A percentile compares a stretch with the other conserved stretches of the same genome.
phyloP scores from a whole-genome alignment of 495 filamentous ascomycete genomes.

The Apodospora peruviana region DNA sequence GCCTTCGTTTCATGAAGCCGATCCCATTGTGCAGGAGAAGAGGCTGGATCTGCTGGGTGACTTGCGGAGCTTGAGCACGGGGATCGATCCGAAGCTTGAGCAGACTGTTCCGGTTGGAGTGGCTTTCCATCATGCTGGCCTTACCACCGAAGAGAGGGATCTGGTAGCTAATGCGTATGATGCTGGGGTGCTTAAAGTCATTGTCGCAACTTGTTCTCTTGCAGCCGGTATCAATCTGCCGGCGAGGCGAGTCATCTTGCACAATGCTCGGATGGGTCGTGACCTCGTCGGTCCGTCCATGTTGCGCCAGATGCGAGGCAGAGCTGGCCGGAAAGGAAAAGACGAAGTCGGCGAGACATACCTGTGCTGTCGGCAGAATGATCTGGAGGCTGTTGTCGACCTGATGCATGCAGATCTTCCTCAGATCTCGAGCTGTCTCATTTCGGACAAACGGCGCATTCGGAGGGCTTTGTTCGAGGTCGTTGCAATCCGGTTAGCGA shows the following conservation, averaged over 20 bases:
- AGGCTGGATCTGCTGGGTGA: slow-evolving; percentile 64
- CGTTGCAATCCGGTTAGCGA: slow-evolving; percentile 66
- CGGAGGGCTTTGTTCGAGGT: slow-evolving; percentile 73
- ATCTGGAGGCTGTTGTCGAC: slow-evolving; percentile 63
- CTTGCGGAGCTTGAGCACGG: slow-evolving; percentile 59
- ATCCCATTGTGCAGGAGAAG: slow-evolving; percentile 46
- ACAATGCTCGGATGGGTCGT: slow-evolving; percentile 71
- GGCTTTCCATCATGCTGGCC: slow-evolving; percentile 76
- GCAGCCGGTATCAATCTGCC: slow-evolving; percentile 76
- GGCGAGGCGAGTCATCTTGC: slow-evolving; percentile 72
- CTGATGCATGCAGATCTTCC: slow-evolving; percentile 72
- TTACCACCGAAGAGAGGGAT: slow-evolving; percentile 77
- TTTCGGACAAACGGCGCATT: slow-evolving; percentile 62
- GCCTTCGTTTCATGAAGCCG: slow-evolving; percentile 38
- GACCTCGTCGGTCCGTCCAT: slow-evolving; percentile 73
- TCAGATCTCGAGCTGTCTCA: slow-evolving; percentile 62
- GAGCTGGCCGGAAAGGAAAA: slow-evolving; percentile 78
- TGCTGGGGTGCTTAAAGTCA: slow-evolving; percentile 60
- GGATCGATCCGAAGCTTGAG: slow-evolving; percentile 62
- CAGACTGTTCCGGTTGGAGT: slow-evolving; percentile 61
- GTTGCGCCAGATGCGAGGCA: slow-evolving; percentile 78
- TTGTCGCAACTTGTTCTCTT: slow-evolving; percentile 77
- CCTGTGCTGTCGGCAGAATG: slow-evolving; percentile 65
- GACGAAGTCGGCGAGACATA: slow-evolving; percentile 78
- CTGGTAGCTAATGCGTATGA: slow-evolving; percentile 70